These are phyloP conservation scores for Megacollybia marginata DNA, from an alignment of 768 basidiomycete genomes.

Conservation along the genomic window DNA sequence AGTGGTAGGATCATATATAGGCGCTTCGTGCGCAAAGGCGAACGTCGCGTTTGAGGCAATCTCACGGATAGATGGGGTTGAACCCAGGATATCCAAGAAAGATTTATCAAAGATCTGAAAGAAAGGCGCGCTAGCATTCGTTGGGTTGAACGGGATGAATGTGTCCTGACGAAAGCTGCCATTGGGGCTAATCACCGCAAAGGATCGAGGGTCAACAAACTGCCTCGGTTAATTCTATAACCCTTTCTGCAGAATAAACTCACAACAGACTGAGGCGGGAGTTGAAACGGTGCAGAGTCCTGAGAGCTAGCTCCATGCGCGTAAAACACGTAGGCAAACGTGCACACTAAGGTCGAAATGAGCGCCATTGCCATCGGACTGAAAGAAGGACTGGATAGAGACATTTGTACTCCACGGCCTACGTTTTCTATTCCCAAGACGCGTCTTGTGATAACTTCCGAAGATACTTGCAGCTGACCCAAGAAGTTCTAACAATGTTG, in stretches of 20 bases:
- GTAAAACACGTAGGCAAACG: neutral
- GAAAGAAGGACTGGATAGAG: neutral
- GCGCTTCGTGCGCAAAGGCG: conserved; percentile 77
- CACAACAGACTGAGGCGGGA: neutral
- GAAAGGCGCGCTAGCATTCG: conserved; percentile 33
- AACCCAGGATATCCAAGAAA: conserved; percentile 56
- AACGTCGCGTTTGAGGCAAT: conserved; percentile 56
- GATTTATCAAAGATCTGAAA: conserved; percentile 43
- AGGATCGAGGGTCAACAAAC: conserved; percentile 27
- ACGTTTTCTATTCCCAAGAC: too few species aligned
- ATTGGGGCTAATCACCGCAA: conserved; percentile 30
- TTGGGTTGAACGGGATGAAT: conserved; percentile 34
- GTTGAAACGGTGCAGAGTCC: neutral
- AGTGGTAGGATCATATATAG: conserved; percentile 55
- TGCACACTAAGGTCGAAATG: neutral
- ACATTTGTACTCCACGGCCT: neutral
- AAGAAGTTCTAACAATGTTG: too few species aligned
- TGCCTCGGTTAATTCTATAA: conserved; percentile 5
- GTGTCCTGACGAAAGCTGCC: conserved; percentile 9
- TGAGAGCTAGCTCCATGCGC: neutral
- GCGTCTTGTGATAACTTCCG: neutral
- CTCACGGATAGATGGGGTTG: conserved; percentile 45
- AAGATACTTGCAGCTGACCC: too few species aligned
- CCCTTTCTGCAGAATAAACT: neutral
- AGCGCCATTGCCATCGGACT: neutral